phyloP scores from a whole-genome alignment of 208 protist genomes.

The Trypanosoma theileri region DNA sequence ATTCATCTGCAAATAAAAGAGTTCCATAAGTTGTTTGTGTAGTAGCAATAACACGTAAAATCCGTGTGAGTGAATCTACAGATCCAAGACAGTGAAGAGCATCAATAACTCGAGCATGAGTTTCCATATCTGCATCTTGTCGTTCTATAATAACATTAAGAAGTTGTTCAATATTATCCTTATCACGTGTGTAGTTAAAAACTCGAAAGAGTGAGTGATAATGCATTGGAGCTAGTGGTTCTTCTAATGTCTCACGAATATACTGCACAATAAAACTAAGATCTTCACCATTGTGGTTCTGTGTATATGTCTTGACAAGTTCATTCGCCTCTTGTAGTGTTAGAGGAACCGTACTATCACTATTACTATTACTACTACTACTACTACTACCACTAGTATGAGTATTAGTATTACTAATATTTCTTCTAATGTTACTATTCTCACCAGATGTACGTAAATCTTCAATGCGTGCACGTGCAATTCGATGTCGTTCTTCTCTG shows the following conservation, averaged over 20 bases:
- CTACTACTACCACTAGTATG: no score
- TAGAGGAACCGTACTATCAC: constrained; percentile 5
- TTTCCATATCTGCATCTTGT: constrained; percentile 56
- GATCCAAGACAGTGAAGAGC: constrained; percentile 63
- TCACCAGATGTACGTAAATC: constrained; percentile 28
- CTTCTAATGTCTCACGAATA: constrained; percentile 64
- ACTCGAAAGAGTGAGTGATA: constrained; percentile 81
- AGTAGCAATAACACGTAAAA: constrained; percentile 46
- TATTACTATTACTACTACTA: no score
- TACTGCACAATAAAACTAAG: constrained; percentile 69
- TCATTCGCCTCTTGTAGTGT: constrained; percentile 54
- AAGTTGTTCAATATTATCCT: constrained; percentile 71
- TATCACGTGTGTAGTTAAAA: constrained; percentile 74
- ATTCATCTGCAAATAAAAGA: constrained; percentile 29
- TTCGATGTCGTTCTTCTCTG: constrained; percentile 64
- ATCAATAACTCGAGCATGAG: constrained; percentile 75
- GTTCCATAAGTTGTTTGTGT: constrained; percentile 59
- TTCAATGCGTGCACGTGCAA: constrained; percentile 44
- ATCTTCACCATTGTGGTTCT: constrained; percentile 65
- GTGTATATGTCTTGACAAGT: constrained; percentile 64
- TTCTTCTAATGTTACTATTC: neutral
- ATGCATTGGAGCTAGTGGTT: constrained; percentile 62
- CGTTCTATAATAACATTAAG: constrained; percentile 68
- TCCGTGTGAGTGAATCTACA: constrained; percentile 43
- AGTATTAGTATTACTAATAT: neutral